Evolutionary conservation across 2,329 filamentous ascomycete species (phyloP).

Genomic region (Fusarium musae): DNA sequence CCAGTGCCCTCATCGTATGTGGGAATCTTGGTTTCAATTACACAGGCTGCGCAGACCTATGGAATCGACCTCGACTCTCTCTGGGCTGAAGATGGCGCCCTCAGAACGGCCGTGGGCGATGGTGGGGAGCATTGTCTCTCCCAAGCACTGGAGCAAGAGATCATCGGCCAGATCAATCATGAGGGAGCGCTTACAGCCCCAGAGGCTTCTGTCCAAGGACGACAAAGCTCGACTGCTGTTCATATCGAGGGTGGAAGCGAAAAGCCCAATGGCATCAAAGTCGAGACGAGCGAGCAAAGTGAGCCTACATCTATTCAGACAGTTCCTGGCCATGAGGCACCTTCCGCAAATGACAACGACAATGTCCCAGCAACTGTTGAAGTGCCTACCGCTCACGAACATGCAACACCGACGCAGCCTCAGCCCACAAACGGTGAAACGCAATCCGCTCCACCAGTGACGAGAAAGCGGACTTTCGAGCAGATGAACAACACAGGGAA

Average conservation of each 20-base stretch:
- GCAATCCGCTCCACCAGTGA: no score
- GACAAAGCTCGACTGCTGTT: background rate
- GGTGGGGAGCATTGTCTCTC: background rate
- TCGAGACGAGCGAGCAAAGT: background rate
- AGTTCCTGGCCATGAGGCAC: no score
- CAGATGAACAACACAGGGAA: background rate
- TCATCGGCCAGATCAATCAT: background rate
- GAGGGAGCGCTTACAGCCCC: accelerated
- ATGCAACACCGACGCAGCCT: background rate
- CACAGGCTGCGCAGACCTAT: background rate
- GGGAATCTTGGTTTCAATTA: background rate
- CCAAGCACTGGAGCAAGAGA: background rate
- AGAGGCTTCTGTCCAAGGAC: background rate
- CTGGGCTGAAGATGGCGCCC: background rate
- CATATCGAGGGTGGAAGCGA: no score
- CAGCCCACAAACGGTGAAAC: background rate
- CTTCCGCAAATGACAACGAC: accelerated
- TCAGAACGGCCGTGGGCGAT: background rate
- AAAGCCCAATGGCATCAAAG: background rate
- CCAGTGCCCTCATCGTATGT: background rate
- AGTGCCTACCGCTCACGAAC: accelerated
- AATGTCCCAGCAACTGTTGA: no score
- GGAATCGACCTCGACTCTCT: background rate
- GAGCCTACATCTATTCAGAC: accelerated
- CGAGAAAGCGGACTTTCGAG: background rate